Conservation (phyloP, 2,329 filamentous ascomycete species). For the Microsporum audouinii region DNA sequence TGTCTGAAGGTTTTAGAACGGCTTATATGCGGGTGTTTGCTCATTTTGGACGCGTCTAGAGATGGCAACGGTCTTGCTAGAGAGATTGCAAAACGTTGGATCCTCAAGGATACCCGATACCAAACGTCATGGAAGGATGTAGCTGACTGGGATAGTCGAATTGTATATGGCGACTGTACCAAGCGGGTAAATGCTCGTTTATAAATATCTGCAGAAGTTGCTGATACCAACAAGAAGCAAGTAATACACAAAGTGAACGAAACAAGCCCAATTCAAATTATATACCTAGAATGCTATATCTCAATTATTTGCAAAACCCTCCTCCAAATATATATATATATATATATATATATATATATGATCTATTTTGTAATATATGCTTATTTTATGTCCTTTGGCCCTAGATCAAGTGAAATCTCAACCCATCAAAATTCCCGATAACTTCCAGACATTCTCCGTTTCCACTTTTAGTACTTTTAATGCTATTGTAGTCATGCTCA, state of each 20-base stretch:
- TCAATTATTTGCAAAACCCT: background rate
- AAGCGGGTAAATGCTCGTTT: slow-evolving; percentile 1
- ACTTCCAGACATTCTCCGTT: background rate
- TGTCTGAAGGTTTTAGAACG: slow-evolving; percentile 23
- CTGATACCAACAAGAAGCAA: background rate
- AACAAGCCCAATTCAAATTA: background rate
- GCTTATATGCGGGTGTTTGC: slow-evolving; percentile 23
- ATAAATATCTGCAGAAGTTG: background rate
- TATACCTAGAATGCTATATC: background rate
- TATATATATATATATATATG: background rate
- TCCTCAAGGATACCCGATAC: background rate
- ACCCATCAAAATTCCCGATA: background rate
- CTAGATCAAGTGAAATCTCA: background rate
- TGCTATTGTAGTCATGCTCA: background rate
- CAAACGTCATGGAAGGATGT: slow-evolving; percentile 11
- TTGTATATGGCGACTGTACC: slow-evolving; percentile 13
- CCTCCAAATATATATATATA: background rate
- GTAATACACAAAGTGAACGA: background rate
- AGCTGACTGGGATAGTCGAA: slow-evolving; percentile 14
- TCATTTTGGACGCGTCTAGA: slow-evolving; percentile 24
- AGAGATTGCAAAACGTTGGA: slow-evolving; percentile 18
- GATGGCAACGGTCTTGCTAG: slow-evolving; percentile 23
- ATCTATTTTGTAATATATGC: background rate
- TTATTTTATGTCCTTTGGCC: background rate
- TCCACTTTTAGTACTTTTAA: background rate